phyloP scores from a whole-genome alignment of 2,329 filamentous ascomycete genomes.

The Didymella lethalis region DNA sequence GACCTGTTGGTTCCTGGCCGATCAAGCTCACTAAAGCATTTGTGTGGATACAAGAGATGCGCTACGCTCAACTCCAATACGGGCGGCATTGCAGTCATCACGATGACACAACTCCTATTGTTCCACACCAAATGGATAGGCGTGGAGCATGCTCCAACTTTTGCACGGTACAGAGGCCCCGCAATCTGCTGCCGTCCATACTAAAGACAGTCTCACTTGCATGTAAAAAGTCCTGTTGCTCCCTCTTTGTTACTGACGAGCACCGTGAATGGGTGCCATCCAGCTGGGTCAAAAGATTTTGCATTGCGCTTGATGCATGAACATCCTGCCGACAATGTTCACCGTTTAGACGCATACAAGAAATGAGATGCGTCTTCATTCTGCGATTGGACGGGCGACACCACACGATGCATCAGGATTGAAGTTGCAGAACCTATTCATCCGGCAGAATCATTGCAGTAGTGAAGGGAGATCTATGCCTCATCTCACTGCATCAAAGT shows the following conservation, averaged over 20 bases:
- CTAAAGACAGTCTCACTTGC: conserved; percentile 20
- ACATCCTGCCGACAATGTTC: conserved; percentile 19
- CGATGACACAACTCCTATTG: conserved; percentile 17
- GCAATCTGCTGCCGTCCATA: conserved; percentile 22
- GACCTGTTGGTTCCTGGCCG: conserved; percentile 35
- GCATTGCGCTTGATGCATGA: conserved; percentile 31
- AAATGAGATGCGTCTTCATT: conserved; percentile 2
- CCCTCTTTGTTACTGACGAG: conserved; percentile 22
- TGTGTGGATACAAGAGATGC: conserved; percentile 31
- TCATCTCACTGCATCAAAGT: conserved; percentile 2
- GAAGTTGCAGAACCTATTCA: conserved; percentile 14
- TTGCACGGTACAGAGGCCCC: conserved; percentile 16
- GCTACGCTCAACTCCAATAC: conserved; percentile 27
- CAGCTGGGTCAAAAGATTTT: conserved; percentile 34
- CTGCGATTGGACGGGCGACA: conserved; percentile 9
- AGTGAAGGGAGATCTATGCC: conserved; percentile 14
- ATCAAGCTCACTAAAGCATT: conserved; percentile 29
- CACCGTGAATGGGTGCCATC: conserved; percentile 33
- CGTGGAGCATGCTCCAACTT: not conserved
- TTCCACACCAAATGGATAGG: conserved; percentile 8
- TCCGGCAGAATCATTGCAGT: conserved; percentile 14
- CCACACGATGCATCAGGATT: conserved; percentile 9
- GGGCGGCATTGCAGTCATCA: conserved; percentile 25
- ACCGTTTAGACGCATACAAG: conserved; percentile 21
- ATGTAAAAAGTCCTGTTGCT: conserved; percentile 24